Evolutionary conservation across 2,329 filamentous ascomycete genomes (phyloP), one percentile per base, ranked within the genome.

Genomic region (Botrytis squamosa): DNA sequence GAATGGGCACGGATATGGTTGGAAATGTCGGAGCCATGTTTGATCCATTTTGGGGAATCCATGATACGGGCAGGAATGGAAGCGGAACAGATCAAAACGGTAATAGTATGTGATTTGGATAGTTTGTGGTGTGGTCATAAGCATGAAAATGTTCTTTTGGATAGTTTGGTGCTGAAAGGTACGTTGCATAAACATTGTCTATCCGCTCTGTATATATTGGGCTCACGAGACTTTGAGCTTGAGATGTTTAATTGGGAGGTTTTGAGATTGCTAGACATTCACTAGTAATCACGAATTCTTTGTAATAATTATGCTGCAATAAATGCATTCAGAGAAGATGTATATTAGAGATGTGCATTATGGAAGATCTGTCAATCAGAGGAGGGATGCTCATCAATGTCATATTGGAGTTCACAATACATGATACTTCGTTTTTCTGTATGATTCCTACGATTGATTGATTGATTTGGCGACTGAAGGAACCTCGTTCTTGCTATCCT

Each of bases 1-100:
- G 36, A 20, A 25, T 52, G 29, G 36, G 67, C 5, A 62, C 55
- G 4, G 67, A 46, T 20, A 46, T 62, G 40, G 67, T 70, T 16
- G 67, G 67, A 29, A 70, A 42, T 33, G n/a, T 68, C 1, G 66
- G 66, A 5, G 66, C 49, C 1, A 68, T 68, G 66, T 68, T 70
- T 62, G 67, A 62, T 36, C 67, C 67, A 0, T 70, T 62, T 20
- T 70, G 67, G 67, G 67, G 55, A 4, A 60, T 59, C 18, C 52
- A 62, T 70, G 55, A 60, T 46, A 9, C 52, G 12, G 20, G n/a
- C 6, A 14, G 38, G 14, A 36, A 12, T 70, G 20, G 29, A n/a
- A 36, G 40, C 25, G 55, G 40, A 49, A 52, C 57, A 10, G 57
- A 71, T 52, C 42, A 52, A 10, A 18, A 36, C 29, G 46, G 49